Evolutionary conservation across 2,329 filamentous ascomycete genomes (phyloP), one percentile per base, ranked within the genome.

Genomic region (Ophiostoma angusticollis): DNA sequence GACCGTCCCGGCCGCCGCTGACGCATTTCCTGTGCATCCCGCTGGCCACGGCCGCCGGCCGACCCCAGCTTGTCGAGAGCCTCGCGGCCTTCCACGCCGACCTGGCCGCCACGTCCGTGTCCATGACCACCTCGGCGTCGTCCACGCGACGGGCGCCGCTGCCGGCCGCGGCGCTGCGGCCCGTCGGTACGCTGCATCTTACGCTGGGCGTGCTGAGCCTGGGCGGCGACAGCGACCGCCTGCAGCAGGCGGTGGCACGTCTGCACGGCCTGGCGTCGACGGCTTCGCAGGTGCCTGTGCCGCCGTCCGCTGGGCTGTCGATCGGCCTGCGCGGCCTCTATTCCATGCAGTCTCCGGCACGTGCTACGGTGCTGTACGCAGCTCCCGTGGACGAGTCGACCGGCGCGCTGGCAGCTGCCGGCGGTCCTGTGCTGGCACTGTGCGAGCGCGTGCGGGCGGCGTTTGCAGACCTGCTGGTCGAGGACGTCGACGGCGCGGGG

Each of bases 151-250:
- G 38, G 11, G 32, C 33, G 3, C n/a, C n/a, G 9, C 60, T 89
- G 9, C 80, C 82, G 0, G 55, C 64, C 23, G 70, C 70, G 39
- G 84, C 85, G 2, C 62, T 94, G 36, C 67, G 86, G 21, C 85
- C 85, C 0, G 59, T 84, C 0, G 83, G 84, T 1, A 86, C 85
- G 1, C 59, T 95, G 34, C 89, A 96, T 58, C 63, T 93, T 3
- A 95, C 87, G 0, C 66, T 95, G 0, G 87, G 86, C 0, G 82
- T 93, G 1, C 87, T 95, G 81, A 80, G 72, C 47, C 68, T 94
- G 9, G 58, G 65, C 3, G 14, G n/a, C 24, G 11, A 40, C 12
- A 43, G 64, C 3, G 64, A 69, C 37, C 53, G 55, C 5, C 46
- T 72, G 6, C 59, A 59, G 4, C 56, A 50, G 28, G 68, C 69